Evolutionary conservation across 2,329 filamentous ascomycete species (phyloP).

Genomic region (Cladophialophora immunda): DNA sequence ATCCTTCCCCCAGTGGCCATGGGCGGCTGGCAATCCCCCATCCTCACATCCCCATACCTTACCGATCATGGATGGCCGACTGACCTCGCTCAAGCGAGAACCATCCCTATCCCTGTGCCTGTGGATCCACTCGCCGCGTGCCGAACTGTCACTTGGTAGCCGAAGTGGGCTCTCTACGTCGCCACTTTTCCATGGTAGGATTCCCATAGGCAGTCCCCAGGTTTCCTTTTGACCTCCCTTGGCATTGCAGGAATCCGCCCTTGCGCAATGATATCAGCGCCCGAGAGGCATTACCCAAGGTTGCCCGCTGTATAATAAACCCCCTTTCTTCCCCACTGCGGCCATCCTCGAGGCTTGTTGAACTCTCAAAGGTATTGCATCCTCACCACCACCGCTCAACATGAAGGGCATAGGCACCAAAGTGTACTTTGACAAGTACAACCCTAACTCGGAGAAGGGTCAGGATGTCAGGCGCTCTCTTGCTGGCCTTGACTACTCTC

Average conservation of each 20-base stretch:
- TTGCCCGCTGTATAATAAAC: neutral
- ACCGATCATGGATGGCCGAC: neutral
- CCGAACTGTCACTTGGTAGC: neutral
- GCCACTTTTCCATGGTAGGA: slow-evolving; percentile 1
- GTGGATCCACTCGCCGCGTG: neutral
- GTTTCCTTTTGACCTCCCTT: neutral
- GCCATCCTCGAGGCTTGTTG: neutral
- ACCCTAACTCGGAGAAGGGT: slow-evolving; percentile 33
- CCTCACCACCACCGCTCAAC: neutral
- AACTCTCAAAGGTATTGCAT: neutral
- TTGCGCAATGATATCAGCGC: slow-evolving; percentile 1
- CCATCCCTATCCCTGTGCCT: neutral
- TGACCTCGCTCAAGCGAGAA: neutral
- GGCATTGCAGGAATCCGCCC: neutral
- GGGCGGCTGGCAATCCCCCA: neutral
- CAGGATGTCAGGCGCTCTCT: slow-evolving; percentile 32
- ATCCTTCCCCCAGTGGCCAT: neutral
- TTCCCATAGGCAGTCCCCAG: slow-evolving; percentile 1
- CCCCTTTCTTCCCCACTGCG: neutral
- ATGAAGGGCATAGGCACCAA: slow-evolving; percentile 3
- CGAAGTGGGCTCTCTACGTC: neutral
- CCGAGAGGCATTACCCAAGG: neutral
- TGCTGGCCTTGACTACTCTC: slow-evolving; percentile 38
- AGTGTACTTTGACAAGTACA: slow-evolving; percentile 35
- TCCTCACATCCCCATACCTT: neutral